phyloP scores from a whole-genome alignment of 192 early-diverging fungal genomes.

The Dissophora globulifera region DNA sequence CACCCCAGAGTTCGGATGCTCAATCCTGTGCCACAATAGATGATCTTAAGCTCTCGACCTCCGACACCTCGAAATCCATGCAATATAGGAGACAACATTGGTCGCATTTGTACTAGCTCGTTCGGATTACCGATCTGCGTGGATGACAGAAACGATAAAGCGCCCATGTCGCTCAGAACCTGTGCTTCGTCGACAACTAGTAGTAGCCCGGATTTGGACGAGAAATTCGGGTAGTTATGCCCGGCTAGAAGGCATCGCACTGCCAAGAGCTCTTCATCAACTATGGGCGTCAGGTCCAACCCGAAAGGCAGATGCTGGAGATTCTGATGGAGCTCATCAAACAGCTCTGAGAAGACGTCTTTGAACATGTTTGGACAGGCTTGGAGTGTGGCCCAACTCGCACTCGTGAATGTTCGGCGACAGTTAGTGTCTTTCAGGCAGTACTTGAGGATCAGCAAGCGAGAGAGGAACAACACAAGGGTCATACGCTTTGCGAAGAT shows the following conservation, averaged over 20 bases:
- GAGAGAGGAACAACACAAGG: conserved; percentile 21
- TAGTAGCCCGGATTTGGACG: conserved; percentile 5
- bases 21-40: conserved; percentile 19
- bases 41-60: conserved; percentile 19
- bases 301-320: background rate
- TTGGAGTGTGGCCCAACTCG: conserved; percentile 27
- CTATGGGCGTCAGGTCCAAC: background rate
- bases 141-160: conserved; percentile 11
- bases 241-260: conserved; percentile 6
- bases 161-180: conserved; percentile 18
- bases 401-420: conserved; percentile 20
- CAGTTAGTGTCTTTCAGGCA: conserved; percentile 15
- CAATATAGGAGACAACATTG: conserved; percentile 16
- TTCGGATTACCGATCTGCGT: conserved; percentile 1
- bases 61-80: conserved; percentile 13
- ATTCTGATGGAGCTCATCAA: background rate
- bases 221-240: conserved; percentile 19
- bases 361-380: conserved; percentile 22
- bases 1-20: conserved; percentile 10
- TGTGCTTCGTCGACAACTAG: conserved; percentile 33
- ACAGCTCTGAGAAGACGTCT: conserved; percentile 8
- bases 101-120: too few species aligned
- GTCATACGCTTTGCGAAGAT: conserved; percentile 26
- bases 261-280: conserved; percentile 7
- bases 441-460: conserved; percentile 22